Percentiles rank a stretch among this genome's conserved stretches.
Conservation (phyloP, 2,329 filamentous ascomycete species). For the Penicillium brasilianum region DNA sequence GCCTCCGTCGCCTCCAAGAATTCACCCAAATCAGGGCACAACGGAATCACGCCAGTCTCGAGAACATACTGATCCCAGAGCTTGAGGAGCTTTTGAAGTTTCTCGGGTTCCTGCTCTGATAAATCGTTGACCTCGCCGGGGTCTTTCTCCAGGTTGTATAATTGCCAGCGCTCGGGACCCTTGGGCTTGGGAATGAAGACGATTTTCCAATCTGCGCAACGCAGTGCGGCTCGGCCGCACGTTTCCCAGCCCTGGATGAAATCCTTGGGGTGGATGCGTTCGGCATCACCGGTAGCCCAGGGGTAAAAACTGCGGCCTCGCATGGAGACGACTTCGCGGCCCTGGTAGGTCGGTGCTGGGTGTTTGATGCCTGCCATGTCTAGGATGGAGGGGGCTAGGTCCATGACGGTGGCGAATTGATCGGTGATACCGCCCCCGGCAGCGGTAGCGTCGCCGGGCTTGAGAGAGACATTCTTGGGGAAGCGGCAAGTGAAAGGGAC, state of each 20-base stretch:
- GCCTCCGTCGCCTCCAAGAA: conserved; percentile 66
- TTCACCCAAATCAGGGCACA: conserved; percentile 62
- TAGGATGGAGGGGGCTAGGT: conserved; percentile 55
- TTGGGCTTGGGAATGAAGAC: conserved; percentile 63
- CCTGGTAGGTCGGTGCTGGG: conserved; percentile 59
- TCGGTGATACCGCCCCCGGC: conserved; percentile 50
- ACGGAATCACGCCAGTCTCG: conserved; percentile 64
- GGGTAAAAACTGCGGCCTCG: conserved; percentile 55
- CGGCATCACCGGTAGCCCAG: conserved; percentile 43
- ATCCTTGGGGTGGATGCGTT: conserved; percentile 56
- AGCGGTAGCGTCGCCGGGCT: conserved; percentile 28
- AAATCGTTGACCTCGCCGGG: conserved; percentile 58
- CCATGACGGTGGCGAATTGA: conserved; percentile 60
- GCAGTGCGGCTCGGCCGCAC: conserved; percentile 59
- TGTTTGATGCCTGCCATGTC: conserved; percentile 53
- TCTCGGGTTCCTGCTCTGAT: conserved; percentile 48
- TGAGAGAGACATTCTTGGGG: conserved; percentile 35
- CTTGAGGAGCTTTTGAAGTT: conserved; percentile 55
- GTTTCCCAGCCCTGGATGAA: conserved; percentile 64
- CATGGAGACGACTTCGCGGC: conserved; percentile 58
- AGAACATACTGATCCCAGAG: conserved; percentile 64
- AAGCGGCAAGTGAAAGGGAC: conserved; percentile 59
- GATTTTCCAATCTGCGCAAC: conserved; percentile 63
- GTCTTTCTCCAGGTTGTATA: conserved; percentile 60
- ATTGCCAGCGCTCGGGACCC: conserved; percentile 61